Base-by-base conservation (phyloP, 257 asterid genomes). In the Salvia splendens region DNA sequence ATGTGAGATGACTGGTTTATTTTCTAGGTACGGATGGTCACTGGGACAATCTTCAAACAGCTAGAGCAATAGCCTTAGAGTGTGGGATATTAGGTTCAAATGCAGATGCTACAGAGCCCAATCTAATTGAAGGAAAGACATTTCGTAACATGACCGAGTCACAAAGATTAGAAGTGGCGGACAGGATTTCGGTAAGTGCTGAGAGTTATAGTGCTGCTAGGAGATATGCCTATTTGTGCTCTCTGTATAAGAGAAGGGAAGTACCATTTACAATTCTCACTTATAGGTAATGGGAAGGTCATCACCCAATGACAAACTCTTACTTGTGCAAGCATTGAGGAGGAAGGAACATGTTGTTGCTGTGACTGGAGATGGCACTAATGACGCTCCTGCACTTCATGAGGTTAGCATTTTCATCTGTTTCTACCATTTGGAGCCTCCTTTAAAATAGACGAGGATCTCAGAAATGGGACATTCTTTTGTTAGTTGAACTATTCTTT, bases 281-380 rank as follows among this genome's bases (percentile, higher is more conserved):
- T 24, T 24, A 33, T 73, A 94, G 99, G 99, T 94, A 64, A 94
- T 94, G 99, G 99, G 99, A 67, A 87, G 99, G 79, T 94, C 99
- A 20, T 88, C 99, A 8, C 99, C 99, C 6, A 88, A 83, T 74
- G 99, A 94, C 81, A 91, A 94, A 72, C 95, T 91, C 73, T 61
- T 91, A 82, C 93, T 94, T 52, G 99, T 94, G 56, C 98, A 94
- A 88, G 96, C 99, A 53, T 74, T 94, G 78, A 91, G 97, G 83
- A 89, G 76, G 82, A 83, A 24, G 63, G 95, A 95, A 17, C 97
- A 94, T 52, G 99, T 94, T 35, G 99, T 94, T 40, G 99, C 98
- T 73, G 99, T 94, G 49, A 94, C 99, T 35, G 99, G 99, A 74
- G 99, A 94, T 84, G 99, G 99, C 35, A 91, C 99, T 53, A 94